A percentile compares a stretch with the other conserved stretches of the same genome.
Evolutionary conservation across 371 early-diverging fungal species (phyloP).

Genomic region (Rhizopus stolonifer): DNA sequence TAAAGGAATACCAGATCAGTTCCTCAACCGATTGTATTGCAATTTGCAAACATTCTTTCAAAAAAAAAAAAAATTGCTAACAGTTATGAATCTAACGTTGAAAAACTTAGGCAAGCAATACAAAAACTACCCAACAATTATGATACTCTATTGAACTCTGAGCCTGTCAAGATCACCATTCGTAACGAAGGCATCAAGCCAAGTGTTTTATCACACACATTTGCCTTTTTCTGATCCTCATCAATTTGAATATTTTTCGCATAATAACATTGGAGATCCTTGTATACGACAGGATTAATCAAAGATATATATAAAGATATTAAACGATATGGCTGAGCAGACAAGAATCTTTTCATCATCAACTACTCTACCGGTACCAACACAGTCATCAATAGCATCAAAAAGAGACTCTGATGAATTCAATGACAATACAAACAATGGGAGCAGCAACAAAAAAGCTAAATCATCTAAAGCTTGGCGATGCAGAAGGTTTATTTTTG

Average conservation of each 20-base stretch:
- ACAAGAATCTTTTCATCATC: conserved; percentile 2
- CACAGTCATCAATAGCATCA: conserved; percentile 2
- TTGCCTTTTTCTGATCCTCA: conserved; percentile 2
- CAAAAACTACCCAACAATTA: conserved; percentile 1
- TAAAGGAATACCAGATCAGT: conserved; percentile 4
- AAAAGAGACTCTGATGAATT: conserved; percentile 4
- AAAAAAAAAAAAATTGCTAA: conserved; percentile 4
- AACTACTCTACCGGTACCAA: not conserved
- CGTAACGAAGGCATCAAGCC: not conserved
- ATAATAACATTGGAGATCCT: not conserved
- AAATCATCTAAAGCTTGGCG: not conserved
- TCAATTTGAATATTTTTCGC: conserved; percentile 1
- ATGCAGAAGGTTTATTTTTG: not conserved
- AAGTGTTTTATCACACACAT: conserved; percentile 2
- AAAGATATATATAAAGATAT: not conserved
- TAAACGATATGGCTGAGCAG: not conserved
- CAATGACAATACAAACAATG: not conserved
- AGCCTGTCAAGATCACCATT: not conserved
- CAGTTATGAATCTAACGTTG: conserved; percentile 6
- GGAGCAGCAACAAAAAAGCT: not conserved
- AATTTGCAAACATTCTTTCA: conserved; percentile 11
- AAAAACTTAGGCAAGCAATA: conserved; percentile 6
- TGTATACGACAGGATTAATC: not conserved
- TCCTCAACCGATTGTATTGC: conserved; percentile 2
- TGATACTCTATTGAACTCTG: not conserved